Evolutionary conservation across 371 early-diverging fungal genomes (phyloP), one percentile per base, ranked within the genome.

Genomic region (Fennellomyces sp.): DNA sequence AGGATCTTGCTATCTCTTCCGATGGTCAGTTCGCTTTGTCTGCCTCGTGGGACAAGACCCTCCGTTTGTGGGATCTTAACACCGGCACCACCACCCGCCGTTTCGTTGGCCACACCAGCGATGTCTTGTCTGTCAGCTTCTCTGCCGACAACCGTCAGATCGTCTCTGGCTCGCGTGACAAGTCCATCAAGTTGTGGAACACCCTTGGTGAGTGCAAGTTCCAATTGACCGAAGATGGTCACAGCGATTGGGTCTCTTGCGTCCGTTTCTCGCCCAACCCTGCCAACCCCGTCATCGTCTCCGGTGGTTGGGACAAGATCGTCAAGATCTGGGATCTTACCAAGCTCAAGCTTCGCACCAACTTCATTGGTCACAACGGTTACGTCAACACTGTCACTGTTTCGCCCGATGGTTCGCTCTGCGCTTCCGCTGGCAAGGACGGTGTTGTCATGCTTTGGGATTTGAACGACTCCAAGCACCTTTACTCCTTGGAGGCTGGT

Each of bases 341-440:
- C 87, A 95, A 96, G 89, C 91, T 90, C 90, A 96, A 96, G 92
- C 87, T 98, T 53, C 92, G 93, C 85, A 94, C 95, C 91, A 96
- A 97, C 93, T 97, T 97, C 91, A 90, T 91, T 74, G 99, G 98
- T 65, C 98, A 99, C 94, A 87, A 89, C 73, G 97, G 96, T 61
- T 96, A 97, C 86, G 91, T 99, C 83, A 94, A 93, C 93, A 93
- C 96, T 71, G 91, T 97, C 76, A 96, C 97, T 70, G 91, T 99
- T 83, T 97, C 98, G 33, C 99, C 99, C 73, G 99, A 99, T 87
- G 99, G 99, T 81, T 97, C 98, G 62, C 93, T 98, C 70, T 99
- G 98, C 91, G 99, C 98, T 72, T 96, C 98, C 72, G 98, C 97
- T 75, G 98, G 99, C 84, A 97, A 97, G 88, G 99, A 99, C 83